Evolutionary conservation across 371 early-diverging fungal genomes (phyloP).

Genomic region (Mortierella sp.): DNA sequence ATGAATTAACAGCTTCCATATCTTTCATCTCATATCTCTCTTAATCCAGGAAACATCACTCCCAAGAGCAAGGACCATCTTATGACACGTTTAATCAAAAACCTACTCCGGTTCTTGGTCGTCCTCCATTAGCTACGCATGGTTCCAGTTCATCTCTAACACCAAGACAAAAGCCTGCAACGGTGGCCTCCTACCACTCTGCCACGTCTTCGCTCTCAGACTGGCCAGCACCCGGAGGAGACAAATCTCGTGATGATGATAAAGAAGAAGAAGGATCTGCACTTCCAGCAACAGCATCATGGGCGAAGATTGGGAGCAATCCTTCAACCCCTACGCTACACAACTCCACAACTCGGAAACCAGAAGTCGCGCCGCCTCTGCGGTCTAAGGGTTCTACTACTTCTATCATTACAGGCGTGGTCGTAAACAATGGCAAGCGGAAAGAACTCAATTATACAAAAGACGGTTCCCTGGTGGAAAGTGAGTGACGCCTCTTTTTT

Average conservation of each 20-base stretch:
- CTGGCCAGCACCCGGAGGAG: slow-evolving; percentile 56
- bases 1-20: neutral
- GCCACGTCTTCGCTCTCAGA: slow-evolving; percentile 56
- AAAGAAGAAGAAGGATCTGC: slow-evolving; percentile 60
- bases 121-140: slow-evolving; percentile 30
- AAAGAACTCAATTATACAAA: slow-evolving; percentile 38
- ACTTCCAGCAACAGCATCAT: slow-evolving; percentile 74
- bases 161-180: slow-evolving; percentile 53
- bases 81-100: slow-evolving; percentile 42
- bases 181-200: slow-evolving; percentile 43
- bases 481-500: slow-evolving; percentile 14
- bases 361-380: slow-evolving; percentile 28
- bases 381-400: slow-evolving; percentile 55
- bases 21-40: neutral
- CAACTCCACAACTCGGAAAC: slow-evolving; percentile 33
- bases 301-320: slow-evolving; percentile 67
- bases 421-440: slow-evolving; percentile 47
- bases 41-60: slow-evolving; percentile 65
- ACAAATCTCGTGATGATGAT: slow-evolving; percentile 21
- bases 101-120: slow-evolving; percentile 11
- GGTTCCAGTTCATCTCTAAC: slow-evolving; percentile 31
- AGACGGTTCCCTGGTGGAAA: slow-evolving; percentile 25
- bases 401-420: slow-evolving; percentile 62
- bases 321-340: slow-evolving; percentile 65
- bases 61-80: slow-evolving; percentile 63